Evolutionary conservation across 106 monocot species (phyloP).

Genomic region (Platanthera guangdongensis): DNA sequence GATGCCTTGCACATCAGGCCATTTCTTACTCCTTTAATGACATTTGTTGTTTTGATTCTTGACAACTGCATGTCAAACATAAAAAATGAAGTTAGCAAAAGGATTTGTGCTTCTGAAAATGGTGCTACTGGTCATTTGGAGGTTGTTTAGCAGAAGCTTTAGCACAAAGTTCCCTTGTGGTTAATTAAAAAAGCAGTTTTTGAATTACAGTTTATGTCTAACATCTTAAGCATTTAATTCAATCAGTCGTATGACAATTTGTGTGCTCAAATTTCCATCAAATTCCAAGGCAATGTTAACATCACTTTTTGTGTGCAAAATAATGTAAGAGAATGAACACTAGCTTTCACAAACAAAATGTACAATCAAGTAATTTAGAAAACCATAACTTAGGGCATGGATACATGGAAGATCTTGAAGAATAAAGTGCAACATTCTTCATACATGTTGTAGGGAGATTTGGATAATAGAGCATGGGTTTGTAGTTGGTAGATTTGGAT

Average conservation of each 20-base stretch:
- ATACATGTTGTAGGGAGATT: neutral
- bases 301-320: neutral
- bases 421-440: neutral
- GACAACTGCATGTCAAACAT: slow-evolving; percentile 54
- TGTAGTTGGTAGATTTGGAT: too few species aligned
- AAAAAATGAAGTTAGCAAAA: slow-evolving; percentile 7
- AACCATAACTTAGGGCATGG: neutral
- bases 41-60: slow-evolving; percentile 54
- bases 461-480: too few species aligned
- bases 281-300: neutral
- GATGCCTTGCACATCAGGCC: slow-evolving; percentile 60
- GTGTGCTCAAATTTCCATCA: neutral
- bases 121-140: slow-evolving; percentile 10
- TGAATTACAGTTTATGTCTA: neutral
- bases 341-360: neutral
- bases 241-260: neutral
- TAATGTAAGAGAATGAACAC: neutral
- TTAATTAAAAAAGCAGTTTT: slow-evolving; percentile 6
- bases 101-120: slow-evolving; percentile 6
- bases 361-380: neutral
- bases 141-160: slow-evolving; percentile 4
- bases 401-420: neutral
- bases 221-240: neutral
- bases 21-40: slow-evolving; percentile 61
- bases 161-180: slow-evolving; percentile 8